Evolutionary conservation across 768 basidiomycete genomes (phyloP).

Genomic region (Chalciporus chontae): DNA sequence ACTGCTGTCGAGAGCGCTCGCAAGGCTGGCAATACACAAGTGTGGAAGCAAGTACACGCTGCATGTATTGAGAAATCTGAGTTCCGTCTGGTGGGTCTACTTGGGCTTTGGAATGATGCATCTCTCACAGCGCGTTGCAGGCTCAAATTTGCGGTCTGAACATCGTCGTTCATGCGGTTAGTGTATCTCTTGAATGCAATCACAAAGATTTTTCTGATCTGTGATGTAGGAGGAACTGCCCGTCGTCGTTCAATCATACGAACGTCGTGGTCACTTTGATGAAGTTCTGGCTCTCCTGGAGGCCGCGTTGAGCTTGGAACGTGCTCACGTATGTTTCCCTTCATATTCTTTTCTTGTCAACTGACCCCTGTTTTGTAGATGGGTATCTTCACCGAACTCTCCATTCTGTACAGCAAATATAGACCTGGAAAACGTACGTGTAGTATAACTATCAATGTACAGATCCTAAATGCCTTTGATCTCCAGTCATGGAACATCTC

Average conservation of each 20-base stretch:
- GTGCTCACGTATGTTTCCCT: slow-evolving; percentile 68
- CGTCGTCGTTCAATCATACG: slow-evolving; percentile 76
- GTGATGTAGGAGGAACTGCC: slow-evolving; percentile 67
- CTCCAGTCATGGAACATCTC: slow-evolving; percentile 93
- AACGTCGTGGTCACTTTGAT: slow-evolving; percentile 89
- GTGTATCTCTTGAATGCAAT: slow-evolving; percentile 14
- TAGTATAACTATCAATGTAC: neutral
- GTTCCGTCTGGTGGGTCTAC: slow-evolving; percentile 71
- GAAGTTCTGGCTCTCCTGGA: slow-evolving; percentile 90
- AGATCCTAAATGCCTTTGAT: slow-evolving; percentile 7
- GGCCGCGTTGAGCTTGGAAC: slow-evolving; percentile 92
- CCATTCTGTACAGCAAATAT: slow-evolving; percentile 93
- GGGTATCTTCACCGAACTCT: slow-evolving; percentile 97
- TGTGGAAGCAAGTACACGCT: slow-evolving; percentile 99
- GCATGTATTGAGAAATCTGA: slow-evolving; percentile 98
- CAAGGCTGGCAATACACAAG: slow-evolving; percentile 98
- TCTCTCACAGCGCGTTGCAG: slow-evolving; percentile 30
- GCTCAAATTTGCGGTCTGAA: slow-evolving; percentile 99
- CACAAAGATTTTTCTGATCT: slow-evolving; percentile 3
- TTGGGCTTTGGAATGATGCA: neutral
- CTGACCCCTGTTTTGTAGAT: slow-evolving; percentile 44
- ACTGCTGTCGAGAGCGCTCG: slow-evolving; percentile 98
- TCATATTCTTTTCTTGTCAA: neutral
- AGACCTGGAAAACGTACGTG: slow-evolving; percentile 83
- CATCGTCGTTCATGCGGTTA: slow-evolving; percentile 85